Percentiles rank a stretch among this genome's conserved stretches.
These are phyloP conservation scores for Terana coerulea DNA, from an alignment of 768 basidiomycete species.

Conservation along the genomic window DNA sequence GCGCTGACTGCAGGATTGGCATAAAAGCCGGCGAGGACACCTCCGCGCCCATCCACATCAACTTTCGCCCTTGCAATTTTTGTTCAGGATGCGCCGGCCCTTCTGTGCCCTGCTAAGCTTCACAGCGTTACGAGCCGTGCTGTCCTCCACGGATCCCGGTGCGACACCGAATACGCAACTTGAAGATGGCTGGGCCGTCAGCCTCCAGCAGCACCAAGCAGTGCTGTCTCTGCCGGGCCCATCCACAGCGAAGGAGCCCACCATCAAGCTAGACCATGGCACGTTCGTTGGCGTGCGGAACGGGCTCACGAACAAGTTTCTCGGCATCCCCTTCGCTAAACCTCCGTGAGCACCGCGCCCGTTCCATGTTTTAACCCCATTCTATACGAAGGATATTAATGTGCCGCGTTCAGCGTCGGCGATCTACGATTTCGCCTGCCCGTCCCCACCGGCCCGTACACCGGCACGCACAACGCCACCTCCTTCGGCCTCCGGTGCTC, in stretches of 20 bases:
- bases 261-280: constrained; percentile 3
- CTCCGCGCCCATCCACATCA: no score
- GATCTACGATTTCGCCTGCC: constrained; percentile 22
- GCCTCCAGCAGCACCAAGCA: no score
- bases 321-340: constrained; percentile 12
- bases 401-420: constrained; percentile 7
- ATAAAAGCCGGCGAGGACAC: no score
- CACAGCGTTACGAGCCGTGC: no score
- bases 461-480: constrained; percentile 32
- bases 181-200: no score
- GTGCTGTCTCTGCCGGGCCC: not conserved
- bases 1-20: no score
- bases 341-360: constrained; percentile 4
- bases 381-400: no score
- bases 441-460: constrained; percentile 25
- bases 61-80: no score
- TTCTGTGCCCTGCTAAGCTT: no score
- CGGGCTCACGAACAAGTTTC: constrained; percentile 2
- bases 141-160: no score
- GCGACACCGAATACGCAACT: no score
- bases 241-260: not conserved
- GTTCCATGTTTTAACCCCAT: not conserved
- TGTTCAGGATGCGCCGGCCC: no score
- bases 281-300: constrained; percentile 4
- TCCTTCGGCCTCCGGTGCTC: constrained; percentile 37